Conservation (phyloP, 148 eudicot species). For the Selenicereus undatus region DNA sequence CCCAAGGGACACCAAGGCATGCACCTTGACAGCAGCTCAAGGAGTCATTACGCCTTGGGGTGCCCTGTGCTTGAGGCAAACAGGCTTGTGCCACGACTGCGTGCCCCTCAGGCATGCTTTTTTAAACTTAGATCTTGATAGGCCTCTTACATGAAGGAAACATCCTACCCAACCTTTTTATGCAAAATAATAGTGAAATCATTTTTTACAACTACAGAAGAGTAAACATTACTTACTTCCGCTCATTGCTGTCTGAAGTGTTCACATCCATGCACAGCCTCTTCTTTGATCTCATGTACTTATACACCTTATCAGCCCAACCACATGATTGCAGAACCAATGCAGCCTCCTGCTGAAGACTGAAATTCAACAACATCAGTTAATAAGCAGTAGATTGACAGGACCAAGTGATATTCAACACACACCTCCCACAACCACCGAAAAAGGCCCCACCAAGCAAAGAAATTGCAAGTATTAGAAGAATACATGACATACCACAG, state of each 20-base stretch:
- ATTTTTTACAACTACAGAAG: background rate
- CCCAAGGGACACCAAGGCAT: too few relatives aligned
- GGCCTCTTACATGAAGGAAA: background rate
- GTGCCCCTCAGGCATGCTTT: too few relatives aligned
- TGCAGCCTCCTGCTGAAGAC: conserved; percentile 69
- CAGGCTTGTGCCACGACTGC: too few relatives aligned
- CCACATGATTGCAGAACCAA: conserved; percentile 58
- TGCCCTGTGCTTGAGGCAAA: too few relatives aligned
- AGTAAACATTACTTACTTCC: conserved; percentile 48
- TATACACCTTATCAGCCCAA: conserved; percentile 60
- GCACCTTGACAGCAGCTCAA: too few relatives aligned
- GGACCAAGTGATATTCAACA: too few relatives aligned
- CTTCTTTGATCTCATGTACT: conserved; percentile 61
- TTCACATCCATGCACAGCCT: conserved; percentile 39
- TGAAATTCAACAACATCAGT: conserved; percentile 24
- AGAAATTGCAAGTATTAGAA: background rate
- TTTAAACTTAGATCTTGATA: background rate
- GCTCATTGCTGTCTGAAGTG: conserved; percentile 37
- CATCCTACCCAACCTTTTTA: background rate
- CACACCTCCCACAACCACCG: too few relatives aligned
- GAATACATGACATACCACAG: background rate
- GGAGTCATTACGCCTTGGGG: too few relatives aligned
- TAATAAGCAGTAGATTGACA: background rate
- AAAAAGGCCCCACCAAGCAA: background rate
- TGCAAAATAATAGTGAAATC: background rate